Evolutionary conservation across 169 alveolate species (phyloP).

Genomic region (Plasmodium gaboni): DNA sequence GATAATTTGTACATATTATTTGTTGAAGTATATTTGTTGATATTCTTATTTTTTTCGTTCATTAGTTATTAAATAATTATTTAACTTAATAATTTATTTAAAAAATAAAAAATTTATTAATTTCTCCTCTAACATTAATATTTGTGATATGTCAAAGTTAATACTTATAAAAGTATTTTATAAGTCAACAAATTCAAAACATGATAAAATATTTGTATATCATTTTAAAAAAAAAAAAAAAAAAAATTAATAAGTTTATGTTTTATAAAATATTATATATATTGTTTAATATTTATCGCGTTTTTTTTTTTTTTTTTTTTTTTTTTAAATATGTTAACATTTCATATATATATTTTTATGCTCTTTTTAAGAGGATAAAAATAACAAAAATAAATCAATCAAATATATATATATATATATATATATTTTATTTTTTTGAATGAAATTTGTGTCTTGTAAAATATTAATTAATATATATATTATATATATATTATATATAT

Average conservation of each 20-base stretch:
- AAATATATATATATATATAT: too few relatives aligned
- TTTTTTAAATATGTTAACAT: background rate
- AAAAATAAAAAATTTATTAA: conserved; percentile 29
- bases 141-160: conserved; percentile 5
- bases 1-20: conserved; percentile 33
- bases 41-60: background rate
- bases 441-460: too few relatives aligned
- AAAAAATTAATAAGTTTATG: too few relatives aligned
- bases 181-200: conserved; percentile 17
- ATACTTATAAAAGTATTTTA: conserved; percentile 27
- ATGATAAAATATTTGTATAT: background rate
- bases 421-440: too few relatives aligned
- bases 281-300: background rate
- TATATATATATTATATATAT: too few relatives aligned
- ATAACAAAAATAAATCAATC: too few relatives aligned
- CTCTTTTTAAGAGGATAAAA: too few relatives aligned
- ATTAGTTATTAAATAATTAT: background rate
- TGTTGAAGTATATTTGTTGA: conserved; percentile 1
- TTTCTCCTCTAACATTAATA: conserved; percentile 15
- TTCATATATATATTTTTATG: background rate
- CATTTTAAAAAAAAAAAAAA: background rate
- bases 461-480: too few relatives aligned
- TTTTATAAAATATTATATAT: background rate
- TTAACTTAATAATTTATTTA: conserved; percentile 12
- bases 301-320: conserved; percentile 2